Conservation (phyloP, 179 eudicot species). For the Corrigiola litoralis region DNA sequence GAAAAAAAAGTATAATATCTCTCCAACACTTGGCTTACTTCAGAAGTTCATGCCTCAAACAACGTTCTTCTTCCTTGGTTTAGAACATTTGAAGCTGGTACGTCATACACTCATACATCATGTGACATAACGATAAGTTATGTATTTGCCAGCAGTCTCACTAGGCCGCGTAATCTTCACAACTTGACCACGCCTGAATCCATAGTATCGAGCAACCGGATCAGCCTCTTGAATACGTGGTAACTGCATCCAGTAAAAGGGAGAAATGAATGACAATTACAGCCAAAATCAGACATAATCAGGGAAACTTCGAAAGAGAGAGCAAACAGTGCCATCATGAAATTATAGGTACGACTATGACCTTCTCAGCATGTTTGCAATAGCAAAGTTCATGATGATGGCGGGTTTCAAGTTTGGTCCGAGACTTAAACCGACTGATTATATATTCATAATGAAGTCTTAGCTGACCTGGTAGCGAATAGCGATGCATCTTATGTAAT, state of each 20-base stretch:
- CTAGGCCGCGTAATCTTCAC: constrained; percentile 67
- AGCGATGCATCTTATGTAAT: background rate
- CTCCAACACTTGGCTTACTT: too few relatives aligned
- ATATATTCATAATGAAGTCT: too few relatives aligned
- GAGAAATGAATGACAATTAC: background rate
- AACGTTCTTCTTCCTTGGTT: background rate
- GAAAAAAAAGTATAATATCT: too few relatives aligned
- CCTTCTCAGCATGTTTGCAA: too few relatives aligned
- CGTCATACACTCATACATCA: background rate
- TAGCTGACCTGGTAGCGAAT: too few relatives aligned
- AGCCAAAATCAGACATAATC: background rate
- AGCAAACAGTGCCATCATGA: too few relatives aligned
- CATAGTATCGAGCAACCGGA: constrained; percentile 62
- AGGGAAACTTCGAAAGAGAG: background rate
- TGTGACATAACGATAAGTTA: constrained; percentile 53
- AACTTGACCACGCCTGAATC: constrained; percentile 65
- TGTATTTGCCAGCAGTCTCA: constrained; percentile 72
- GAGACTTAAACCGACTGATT: too few relatives aligned
- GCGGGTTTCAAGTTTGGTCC: too few relatives aligned
- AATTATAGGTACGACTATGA: too few relatives aligned
- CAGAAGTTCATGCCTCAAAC: too few relatives aligned
- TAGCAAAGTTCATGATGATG: too few relatives aligned
- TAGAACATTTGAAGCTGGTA: background rate
- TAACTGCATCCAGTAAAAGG: constrained; percentile 32
- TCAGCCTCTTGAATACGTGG: constrained; percentile 63